Percentiles rank a stretch among this genome's conserved stretches.
Conservation (phyloP, 2,329 filamentous ascomycete species). For the Colletotrichum magnum region DNA sequence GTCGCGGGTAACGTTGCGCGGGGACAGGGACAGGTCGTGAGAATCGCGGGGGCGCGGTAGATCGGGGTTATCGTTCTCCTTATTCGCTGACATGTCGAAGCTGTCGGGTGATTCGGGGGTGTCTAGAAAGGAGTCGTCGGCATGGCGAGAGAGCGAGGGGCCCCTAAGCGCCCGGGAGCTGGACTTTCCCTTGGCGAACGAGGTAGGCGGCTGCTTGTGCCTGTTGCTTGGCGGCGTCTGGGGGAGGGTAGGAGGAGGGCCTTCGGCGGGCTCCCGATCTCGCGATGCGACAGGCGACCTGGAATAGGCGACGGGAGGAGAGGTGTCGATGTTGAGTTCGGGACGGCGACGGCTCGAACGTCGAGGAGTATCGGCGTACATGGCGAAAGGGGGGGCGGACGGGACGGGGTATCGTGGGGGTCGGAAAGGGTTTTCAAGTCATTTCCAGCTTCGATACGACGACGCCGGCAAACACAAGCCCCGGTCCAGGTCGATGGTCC, state of each 20-base stretch:
- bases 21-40: slow-evolving; percentile 87
- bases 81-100: slow-evolving; percentile 49
- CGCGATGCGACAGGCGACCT: slow-evolving; percentile 32
- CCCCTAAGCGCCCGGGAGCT: slow-evolving; percentile 51
- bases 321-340: slow-evolving; percentile 43
- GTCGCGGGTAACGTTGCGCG: slow-evolving; percentile 83
- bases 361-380: slow-evolving; percentile 38
- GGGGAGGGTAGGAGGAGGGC: slow-evolving; percentile 17
- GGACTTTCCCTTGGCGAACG: slow-evolving; percentile 45
- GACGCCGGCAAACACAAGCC: neutral
- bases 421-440: slow-evolving; percentile 37
- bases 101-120: slow-evolving; percentile 55
- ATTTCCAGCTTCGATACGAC: slow-evolving; percentile 27
- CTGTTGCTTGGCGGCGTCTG: slow-evolving; percentile 38
- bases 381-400: slow-evolving; percentile 20
- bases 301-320: slow-evolving; percentile 28
- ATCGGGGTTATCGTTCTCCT: slow-evolving; percentile 48
- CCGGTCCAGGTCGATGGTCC: slow-evolving; percentile 1
- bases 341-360: slow-evolving; percentile 42
- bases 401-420: slow-evolving; percentile 33
- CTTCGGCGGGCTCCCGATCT: slow-evolving; percentile 9
- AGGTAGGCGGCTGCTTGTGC: slow-evolving; percentile 27
- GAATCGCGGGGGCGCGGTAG: slow-evolving; percentile 69
- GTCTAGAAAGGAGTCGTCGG: slow-evolving; percentile 55
- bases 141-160: slow-evolving; percentile 44